Percentiles rank a stretch among this genome's conserved stretches.
Conservation (phyloP, 2,329 filamentous ascomycete species). For the Passalora sequoiae region DNA sequence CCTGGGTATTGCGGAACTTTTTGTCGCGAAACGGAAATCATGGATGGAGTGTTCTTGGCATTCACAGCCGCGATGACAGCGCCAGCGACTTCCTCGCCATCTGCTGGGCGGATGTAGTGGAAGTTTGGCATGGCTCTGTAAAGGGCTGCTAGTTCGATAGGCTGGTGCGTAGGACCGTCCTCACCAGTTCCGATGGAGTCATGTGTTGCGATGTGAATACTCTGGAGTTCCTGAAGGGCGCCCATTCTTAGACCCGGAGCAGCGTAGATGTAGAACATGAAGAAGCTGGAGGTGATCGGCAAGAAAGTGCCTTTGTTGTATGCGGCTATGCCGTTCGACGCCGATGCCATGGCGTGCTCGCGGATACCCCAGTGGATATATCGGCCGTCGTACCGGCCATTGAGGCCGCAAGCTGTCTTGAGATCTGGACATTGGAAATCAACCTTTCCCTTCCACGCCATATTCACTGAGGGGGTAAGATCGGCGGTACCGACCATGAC, state of each 20-base stretch:
- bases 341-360: slow-evolving; percentile 57
- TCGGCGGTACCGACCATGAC: slow-evolving; percentile 38
- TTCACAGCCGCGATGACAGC: slow-evolving; percentile 40
- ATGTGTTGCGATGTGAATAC: slow-evolving; percentile 38
- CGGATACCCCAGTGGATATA: slow-evolving; percentile 57
- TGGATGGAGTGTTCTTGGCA: slow-evolving; percentile 38
- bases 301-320: slow-evolving; percentile 36
- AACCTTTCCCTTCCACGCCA: slow-evolving; percentile 42
- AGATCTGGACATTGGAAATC: slow-evolving; percentile 45
- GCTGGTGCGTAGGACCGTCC: slow-evolving; percentile 38
- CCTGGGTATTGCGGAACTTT: slow-evolving; percentile 37
- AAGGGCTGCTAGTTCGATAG: slow-evolving; percentile 34
- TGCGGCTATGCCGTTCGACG: slow-evolving; percentile 40
- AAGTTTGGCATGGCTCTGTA: slow-evolving; percentile 38
- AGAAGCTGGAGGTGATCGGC: slow-evolving; percentile 36
- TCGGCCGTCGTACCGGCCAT: slow-evolving; percentile 49
- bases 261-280: slow-evolving; percentile 41
- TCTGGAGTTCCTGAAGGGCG: slow-evolving; percentile 34
- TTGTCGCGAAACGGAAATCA: slow-evolving; percentile 44
- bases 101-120: slow-evolving; percentile 36
- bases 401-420: slow-evolving; percentile 42
- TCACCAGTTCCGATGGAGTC: slow-evolving; percentile 37
- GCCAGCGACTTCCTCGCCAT: slow-evolving; percentile 38
- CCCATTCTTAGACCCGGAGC: slow-evolving; percentile 37
- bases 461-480: slow-evolving; percentile 36